Base-by-base conservation (phyloP, 495 filamentous ascomycete genomes). In the Hypomontagnella submonticulosa region DNA sequence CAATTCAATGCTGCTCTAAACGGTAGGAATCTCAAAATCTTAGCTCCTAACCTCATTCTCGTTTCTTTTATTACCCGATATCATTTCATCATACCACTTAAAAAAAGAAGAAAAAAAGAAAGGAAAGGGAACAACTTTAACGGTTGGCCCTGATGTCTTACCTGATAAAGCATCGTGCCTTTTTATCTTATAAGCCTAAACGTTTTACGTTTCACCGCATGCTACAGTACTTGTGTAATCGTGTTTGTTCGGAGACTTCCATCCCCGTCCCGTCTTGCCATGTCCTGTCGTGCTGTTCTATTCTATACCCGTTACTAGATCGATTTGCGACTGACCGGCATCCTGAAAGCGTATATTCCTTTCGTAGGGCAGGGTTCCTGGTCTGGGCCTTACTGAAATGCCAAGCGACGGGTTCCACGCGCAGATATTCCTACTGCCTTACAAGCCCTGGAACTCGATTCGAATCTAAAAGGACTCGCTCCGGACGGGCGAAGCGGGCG, bases 191-290 rank as follows among this genome's bases (percentile, higher is more conserved):
- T 16, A 36, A 38, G 19, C 16, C 51, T 44, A 54, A 41, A 58
- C 53, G 61, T 64, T 64, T 58, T 58, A 46, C 47, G 61, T 64
- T 57, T 41, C 61, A 64, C 61, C 38, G 33, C 61, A 64, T 64
- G 27, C 15, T 44, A 47, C 13, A 37, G 3, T 27, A 27, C 23
- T 27, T 27, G 23, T 40, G 36, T 49, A 36, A 42, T 47, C 44
- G 34, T 63, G 52, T 57, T 32, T 38, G 3, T 44, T 57, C 61
- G 38, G 61, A 63, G 51, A 57, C 38, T 63, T 52, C 46, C 40
- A 40, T 10, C 37, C 36, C 36, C 13, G 36, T 40, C 10, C 13
- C 13, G 36, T 40, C 13, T 12, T 18, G 40, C 15, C 15, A 3
- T 16, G 36, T n/a, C 32, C 54, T 38, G 33, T 47, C 41, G 16